A percentile compares a stretch with the other conserved stretches of the same genome.
phyloP scores from a whole-genome alignment of 2,329 filamentous ascomycete species.

The Geosmithia flava region DNA sequence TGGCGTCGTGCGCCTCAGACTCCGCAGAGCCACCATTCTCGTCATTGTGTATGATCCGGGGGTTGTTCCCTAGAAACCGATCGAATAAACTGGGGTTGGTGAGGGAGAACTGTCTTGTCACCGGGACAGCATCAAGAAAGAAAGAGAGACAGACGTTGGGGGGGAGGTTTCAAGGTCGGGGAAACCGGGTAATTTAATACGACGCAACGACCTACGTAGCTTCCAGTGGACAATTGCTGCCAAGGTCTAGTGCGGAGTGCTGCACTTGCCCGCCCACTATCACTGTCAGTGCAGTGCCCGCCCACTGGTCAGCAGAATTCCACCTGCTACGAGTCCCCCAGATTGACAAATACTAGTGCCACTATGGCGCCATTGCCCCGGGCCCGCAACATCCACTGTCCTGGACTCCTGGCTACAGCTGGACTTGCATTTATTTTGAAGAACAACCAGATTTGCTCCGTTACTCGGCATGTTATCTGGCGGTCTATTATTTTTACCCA shows the following conservation, averaged over 20 bases:
- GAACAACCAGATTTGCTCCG: conserved; percentile 19
- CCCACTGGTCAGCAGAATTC: too few relatives aligned
- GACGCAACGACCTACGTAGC: background rate
- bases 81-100: too few relatives aligned
- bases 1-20: background rate
- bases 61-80: too few relatives aligned
- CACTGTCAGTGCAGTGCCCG: background rate
- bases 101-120: too few relatives aligned
- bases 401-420: too few relatives aligned
- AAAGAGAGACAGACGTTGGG: background rate
- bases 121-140: background rate
- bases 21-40: background rate
- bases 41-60: background rate
- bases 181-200: too few relatives aligned
- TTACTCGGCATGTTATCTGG: background rate
- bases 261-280: conserved; percentile 2
- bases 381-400: background rate
- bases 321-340: background rate
- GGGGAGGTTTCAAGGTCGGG: background rate
- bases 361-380: background rate
- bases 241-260: conserved; percentile 15
- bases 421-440: conserved; percentile 12
- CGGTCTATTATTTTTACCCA: background rate
- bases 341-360: background rate
- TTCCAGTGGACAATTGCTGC: conserved; percentile 6